Conservation (phyloP, 202 grass and related monocot species). For the Bolboschoenoplectus hybrid region DNA sequence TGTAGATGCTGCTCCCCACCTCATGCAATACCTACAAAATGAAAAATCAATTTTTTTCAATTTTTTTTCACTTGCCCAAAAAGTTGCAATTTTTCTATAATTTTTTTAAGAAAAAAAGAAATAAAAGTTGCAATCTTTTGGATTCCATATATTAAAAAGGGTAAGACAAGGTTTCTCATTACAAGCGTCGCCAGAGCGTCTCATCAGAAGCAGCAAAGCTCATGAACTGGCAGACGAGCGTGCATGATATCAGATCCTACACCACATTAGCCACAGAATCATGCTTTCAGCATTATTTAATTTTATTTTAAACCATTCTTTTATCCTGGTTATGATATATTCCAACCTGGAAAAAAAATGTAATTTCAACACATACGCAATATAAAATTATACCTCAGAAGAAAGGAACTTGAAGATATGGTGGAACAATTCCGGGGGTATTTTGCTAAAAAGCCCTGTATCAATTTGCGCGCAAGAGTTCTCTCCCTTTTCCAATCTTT, state of each 20-base stretch:
- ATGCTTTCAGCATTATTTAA: neutral
- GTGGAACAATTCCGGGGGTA: conserved; percentile 71
- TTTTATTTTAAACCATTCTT: neutral
- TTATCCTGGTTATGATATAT: neutral
- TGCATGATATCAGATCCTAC: conserved; percentile 79
- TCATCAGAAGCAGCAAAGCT: conserved; percentile 74
- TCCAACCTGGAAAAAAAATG: neutral
- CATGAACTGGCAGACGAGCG: conserved; percentile 81
- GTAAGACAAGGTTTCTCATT: conserved; percentile 39
- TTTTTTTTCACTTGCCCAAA: too few species aligned
- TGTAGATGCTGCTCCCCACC: conserved; percentile 67
- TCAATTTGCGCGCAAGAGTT: conserved; percentile 52
- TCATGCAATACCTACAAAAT: conserved; percentile 72
- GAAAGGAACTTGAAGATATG: conserved; percentile 97
- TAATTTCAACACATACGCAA: conserved; percentile 2
- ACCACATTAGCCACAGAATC: conserved; percentile 8
- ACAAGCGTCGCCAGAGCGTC: conserved; percentile 96
- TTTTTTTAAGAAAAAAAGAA: too few species aligned
- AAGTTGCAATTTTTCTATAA: neutral
- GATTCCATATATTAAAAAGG: neutral
- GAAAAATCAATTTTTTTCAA: neutral
- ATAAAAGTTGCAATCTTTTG: neutral
- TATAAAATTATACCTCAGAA: conserved; percentile 49
- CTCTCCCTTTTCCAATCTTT: conserved; percentile 9
- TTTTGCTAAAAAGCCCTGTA: conserved; percentile 56